A percentile compares a stretch with the other conserved stretches of the same genome.
These are phyloP conservation scores for Ophiocordyceps camponoti-leonardi DNA, from an alignment of 2,329 filamentous ascomycete species.

Conservation along the genomic window DNA sequence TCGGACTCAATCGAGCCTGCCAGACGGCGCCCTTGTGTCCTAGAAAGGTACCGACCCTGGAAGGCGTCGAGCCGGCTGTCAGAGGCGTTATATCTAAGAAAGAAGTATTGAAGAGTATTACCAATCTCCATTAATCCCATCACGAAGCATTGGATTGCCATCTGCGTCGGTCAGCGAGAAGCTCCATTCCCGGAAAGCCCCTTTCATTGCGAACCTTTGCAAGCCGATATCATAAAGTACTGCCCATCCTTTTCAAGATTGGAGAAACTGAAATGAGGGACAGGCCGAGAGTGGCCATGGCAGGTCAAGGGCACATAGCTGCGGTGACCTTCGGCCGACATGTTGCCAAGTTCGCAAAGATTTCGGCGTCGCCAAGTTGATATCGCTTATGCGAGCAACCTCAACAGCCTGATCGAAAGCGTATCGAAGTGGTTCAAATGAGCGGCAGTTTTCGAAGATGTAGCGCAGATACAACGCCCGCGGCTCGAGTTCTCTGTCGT, in stretches of 20 bases:
- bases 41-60: conserved; percentile 94
- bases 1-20: conserved; percentile 80
- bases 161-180: conserved; percentile 35
- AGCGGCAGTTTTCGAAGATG: neutral
- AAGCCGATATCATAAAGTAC: conserved; percentile 87
- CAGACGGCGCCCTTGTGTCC: conserved; percentile 97
- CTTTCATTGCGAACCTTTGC: conserved; percentile 45
- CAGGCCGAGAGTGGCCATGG: conserved; percentile 83
- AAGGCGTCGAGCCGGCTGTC: neutral
- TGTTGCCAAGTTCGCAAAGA: conserved; percentile 5
- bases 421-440: neutral
- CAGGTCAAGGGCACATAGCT: conserved; percentile 79
- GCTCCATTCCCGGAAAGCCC: too few relatives aligned
- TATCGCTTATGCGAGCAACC: neutral
- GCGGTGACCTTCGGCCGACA: conserved; percentile 21
- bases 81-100: neutral
- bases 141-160: conserved; percentile 94
- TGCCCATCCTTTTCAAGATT: conserved; percentile 63
- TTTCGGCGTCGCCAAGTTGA: neutral
- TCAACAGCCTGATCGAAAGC: neutral
- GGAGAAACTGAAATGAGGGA: conserved; percentile 84
- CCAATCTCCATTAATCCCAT: conserved; percentile 92
- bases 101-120: conserved; percentile 17
- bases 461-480: neutral
- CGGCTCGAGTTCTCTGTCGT: too few relatives aligned